Conservation (phyloP, 169 alveolate species). For the Cryptosporidium parvum region DNA sequence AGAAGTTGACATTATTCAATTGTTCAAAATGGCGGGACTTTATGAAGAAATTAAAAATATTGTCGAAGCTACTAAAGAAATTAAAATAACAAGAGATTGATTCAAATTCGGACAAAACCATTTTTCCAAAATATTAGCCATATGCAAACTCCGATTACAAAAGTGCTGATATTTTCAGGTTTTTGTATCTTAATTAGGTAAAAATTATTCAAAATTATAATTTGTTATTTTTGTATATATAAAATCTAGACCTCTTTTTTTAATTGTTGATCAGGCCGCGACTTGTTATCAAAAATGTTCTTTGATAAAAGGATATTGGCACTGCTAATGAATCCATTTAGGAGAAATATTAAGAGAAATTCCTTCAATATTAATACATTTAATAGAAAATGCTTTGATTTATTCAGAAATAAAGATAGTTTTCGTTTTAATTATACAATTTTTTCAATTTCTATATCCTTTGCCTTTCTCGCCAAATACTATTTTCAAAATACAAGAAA, state of each 20-base stretch:
- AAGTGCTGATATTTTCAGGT: background rate
- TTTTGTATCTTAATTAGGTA: background rate
- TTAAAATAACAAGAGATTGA: background rate
- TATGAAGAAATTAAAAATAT: constrained; percentile 11
- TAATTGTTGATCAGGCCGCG: background rate
- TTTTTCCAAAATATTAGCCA: background rate
- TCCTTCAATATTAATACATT: background rate
- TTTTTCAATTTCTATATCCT: background rate
- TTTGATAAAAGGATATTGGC: background rate
- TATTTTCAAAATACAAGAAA: background rate
- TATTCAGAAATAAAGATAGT: background rate
- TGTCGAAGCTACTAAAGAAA: background rate
- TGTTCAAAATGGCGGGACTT: constrained; percentile 47
- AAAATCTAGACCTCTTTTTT: background rate
- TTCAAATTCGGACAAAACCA: background rate
- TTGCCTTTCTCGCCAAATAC: background rate
- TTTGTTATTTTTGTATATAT: no score
- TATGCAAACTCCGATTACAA: background rate
- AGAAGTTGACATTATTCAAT: constrained; percentile 37
- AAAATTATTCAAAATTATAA: no score
- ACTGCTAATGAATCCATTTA: background rate
- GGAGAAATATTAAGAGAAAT: background rate
- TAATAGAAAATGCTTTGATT: background rate
- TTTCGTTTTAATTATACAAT: background rate
- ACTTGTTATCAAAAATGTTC: background rate